These are phyloP conservation scores for Tricholoma terreum DNA, from an alignment of 768 basidiomycete species.

Conservation along the genomic window DNA sequence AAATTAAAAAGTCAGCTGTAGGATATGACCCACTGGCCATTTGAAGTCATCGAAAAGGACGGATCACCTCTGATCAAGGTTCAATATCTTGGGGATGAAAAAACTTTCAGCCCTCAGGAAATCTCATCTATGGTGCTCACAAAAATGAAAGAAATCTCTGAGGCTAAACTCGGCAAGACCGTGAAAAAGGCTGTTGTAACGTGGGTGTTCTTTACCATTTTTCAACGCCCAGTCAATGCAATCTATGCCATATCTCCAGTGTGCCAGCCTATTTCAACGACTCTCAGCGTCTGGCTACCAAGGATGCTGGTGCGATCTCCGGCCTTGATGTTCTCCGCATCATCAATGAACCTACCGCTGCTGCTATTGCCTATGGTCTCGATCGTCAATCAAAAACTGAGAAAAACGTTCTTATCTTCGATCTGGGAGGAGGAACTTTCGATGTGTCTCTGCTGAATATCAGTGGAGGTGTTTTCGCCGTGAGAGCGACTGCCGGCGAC, in stretches of 20 bases:
- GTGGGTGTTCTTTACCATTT: conserved; percentile 45
- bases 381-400: conserved; percentile 93
- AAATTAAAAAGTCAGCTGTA: conserved; percentile 29
- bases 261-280: conserved; percentile 99
- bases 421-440: conserved; percentile 99
- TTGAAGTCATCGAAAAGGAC: conserved; percentile 93
- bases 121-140: conserved; percentile 99
- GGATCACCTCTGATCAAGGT: conserved; percentile 97
- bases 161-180: conserved; percentile 97
- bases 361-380: conserved; percentile 98
- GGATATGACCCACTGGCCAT: conserved; percentile 98
- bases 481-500: conserved; percentile 99
- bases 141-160: conserved; percentile 99
- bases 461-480: conserved; percentile 96
- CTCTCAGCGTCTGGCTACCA: conserved; percentile 98
- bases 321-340: conserved; percentile 99
- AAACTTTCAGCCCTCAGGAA: conserved; percentile 97
- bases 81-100: conserved; percentile 90
- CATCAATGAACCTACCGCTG: conserved; percentile 99
- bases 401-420: conserved; percentile 99
- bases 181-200: conserved; percentile 99
- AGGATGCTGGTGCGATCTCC: conserved; percentile 97
- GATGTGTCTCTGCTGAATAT: conserved; percentile 99
- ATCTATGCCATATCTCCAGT: conserved; percentile 30
- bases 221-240: conserved; percentile 2